phyloP scores from a whole-genome alignment of 2,329 filamentous ascomycete species.

The Pseudogymnoascus sp. region DNA sequence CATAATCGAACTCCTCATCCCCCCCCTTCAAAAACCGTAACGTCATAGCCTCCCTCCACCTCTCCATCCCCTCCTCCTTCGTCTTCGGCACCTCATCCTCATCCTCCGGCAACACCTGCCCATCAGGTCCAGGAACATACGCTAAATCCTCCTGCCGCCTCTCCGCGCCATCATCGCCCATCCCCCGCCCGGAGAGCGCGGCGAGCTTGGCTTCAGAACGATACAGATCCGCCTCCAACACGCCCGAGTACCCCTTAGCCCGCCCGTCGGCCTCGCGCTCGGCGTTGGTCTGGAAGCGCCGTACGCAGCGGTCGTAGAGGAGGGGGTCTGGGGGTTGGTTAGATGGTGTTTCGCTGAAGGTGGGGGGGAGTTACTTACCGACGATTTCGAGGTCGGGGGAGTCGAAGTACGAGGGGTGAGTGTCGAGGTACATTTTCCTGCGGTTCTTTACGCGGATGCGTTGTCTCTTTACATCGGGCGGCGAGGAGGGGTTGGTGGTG shows the following conservation, averaged over 20 bases:
- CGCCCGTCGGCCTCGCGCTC: conserved; percentile 30
- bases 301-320: conserved; percentile 29
- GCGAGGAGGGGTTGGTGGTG: neutral
- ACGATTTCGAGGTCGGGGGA: conserved; percentile 28
- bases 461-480: neutral
- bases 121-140: conserved; percentile 22
- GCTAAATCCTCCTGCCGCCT: conserved; percentile 18
- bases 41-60: conserved; percentile 31
- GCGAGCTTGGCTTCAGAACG: conserved; percentile 30
- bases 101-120: conserved; percentile 26
- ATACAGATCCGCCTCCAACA: conserved; percentile 31
- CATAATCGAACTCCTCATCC: conserved; percentile 30
- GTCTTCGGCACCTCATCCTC: conserved; percentile 26
- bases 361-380: conserved; percentile 18
- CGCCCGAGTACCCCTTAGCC: conserved; percentile 30
- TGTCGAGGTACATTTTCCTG: conserved; percentile 29
- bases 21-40: conserved; percentile 28
- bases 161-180: conserved; percentile 9
- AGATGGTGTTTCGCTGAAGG: neutral
- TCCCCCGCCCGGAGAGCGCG: conserved; percentile 15
- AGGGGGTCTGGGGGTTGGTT: conserved; percentile 27
- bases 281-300: conserved; percentile 27
- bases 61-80: conserved; percentile 28
- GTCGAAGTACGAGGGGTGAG: conserved; percentile 29
- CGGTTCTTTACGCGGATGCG: conserved; percentile 28